Evolutionary conservation across 768 basidiomycete species (phyloP).

Genomic region (Rhodotorula kratochvilovae): DNA sequence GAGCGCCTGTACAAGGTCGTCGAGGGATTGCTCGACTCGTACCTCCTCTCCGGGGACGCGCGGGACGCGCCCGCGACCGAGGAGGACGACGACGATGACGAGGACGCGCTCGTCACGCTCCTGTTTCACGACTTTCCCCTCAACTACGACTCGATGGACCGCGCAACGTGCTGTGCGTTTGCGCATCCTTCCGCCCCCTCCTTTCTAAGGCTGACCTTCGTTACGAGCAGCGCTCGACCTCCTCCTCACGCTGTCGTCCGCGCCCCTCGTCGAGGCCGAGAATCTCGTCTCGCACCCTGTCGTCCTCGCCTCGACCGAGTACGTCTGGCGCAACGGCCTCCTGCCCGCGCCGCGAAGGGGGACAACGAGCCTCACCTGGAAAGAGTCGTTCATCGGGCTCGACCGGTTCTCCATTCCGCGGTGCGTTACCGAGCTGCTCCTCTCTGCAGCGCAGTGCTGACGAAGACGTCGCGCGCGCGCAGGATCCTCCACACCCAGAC

Average conservation of each 20-base stretch:
- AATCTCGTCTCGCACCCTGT: constrained; percentile 39
- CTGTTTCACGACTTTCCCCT: constrained; percentile 38
- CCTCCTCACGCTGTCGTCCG: constrained; percentile 35
- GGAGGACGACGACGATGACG: constrained; percentile 22
- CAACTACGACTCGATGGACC: constrained; percentile 39
- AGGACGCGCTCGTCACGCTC: constrained; percentile 38
- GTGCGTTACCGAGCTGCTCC: not conserved
- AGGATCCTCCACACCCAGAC: constrained; percentile 28
- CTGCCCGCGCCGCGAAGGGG: constrained; percentile 22
- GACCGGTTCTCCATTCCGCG: constrained; percentile 39
- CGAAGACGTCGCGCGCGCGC: too few relatives aligned
- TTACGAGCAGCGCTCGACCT: constrained; percentile 30
- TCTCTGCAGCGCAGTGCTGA: too few relatives aligned
- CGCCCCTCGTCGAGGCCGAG: constrained; percentile 37
- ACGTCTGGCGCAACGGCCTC: constrained; percentile 38
- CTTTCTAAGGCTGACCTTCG: not conserved
- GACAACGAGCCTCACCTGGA: constrained; percentile 10
- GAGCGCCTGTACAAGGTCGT: constrained; percentile 38
- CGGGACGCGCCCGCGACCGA: not conserved
- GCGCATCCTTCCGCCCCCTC: too few relatives aligned
- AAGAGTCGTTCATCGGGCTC: constrained; percentile 25
- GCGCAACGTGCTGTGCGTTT: constrained; percentile 38
- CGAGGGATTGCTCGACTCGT: constrained; percentile 33
- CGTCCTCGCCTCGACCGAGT: constrained; percentile 39
- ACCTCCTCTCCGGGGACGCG: constrained; percentile 32